Percentiles rank a stretch among this genome's conserved stretches.
These are phyloP conservation scores for Sporothrix variecibatus DNA, from an alignment of 2,329 filamentous ascomycete genomes.

Conservation along the genomic window DNA sequence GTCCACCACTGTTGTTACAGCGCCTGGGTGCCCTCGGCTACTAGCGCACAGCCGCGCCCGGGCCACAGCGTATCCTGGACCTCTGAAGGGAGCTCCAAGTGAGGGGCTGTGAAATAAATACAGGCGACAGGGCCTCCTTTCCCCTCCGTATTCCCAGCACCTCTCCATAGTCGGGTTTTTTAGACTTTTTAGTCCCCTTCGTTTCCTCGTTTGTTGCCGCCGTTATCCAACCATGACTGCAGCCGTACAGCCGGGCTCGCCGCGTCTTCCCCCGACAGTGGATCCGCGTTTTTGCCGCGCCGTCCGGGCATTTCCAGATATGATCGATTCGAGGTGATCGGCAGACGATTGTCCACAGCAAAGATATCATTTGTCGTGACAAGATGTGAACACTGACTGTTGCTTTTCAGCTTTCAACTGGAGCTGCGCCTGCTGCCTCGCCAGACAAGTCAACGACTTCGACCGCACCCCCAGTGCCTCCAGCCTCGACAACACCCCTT, in stretches of 20 bases:
- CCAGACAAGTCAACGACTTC: neutral
- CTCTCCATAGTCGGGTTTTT: neutral
- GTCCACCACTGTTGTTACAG: neutral
- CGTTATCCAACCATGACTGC: neutral
- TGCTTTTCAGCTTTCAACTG: neutral
- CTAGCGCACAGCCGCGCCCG: neutral
- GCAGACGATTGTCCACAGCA: neutral
- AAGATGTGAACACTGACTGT: neutral
- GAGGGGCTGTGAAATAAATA: slow-evolving; percentile 20
- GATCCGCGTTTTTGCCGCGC: slow-evolving; percentile 7
- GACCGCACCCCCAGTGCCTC: neutral
- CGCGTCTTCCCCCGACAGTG: slow-evolving; percentile 11
- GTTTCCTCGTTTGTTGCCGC: neutral
- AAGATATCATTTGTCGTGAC: neutral
- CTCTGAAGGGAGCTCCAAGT: neutral
- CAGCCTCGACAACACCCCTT: neutral
- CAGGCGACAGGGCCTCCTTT: slow-evolving; percentile 1
- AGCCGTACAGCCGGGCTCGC: slow-evolving; percentile 10
- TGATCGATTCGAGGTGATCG: neutral
- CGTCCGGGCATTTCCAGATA: neutral
- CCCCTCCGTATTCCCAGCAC: neutral
- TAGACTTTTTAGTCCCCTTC: neutral
- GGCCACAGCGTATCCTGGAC: neutral
- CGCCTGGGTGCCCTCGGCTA: slow-evolving; percentile 2
- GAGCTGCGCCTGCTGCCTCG: neutral